Base-by-base conservation (phyloP, 208 protist genomes). In the Acanthamoeba culbertsoni region DNA sequence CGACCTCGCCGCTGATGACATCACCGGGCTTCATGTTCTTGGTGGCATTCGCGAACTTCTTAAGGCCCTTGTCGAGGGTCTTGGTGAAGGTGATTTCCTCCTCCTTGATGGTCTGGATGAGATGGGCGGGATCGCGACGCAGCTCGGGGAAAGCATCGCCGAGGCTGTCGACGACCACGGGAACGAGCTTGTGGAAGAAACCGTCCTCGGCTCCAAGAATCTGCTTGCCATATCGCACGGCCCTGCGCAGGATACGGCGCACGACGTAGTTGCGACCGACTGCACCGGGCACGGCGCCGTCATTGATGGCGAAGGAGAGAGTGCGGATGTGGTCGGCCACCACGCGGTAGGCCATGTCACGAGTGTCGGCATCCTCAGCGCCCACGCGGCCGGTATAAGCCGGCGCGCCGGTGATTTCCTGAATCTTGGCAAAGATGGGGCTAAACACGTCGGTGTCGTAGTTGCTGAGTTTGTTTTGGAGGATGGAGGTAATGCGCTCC, bases 241-340 rank as follows among this genome's bases (percentile, higher is more conserved):
- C 93, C 33, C 95, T 86, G 20, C 96, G 86, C 42, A 97, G 94
- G 37, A 97, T 94, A 43, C 96, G 94, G 20, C 96, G 86, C 31
- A 97, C 46, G 12, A 97, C 95, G 75, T 97, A 97, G 16, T 95
- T 95, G 35, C 95, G 91, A 8, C 96, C 96, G 23, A 94, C 89
- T 53, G 95, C 94, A 0, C 65, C 75, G 28, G 94, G 96, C 31
- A 96, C 77, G 8, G 97, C 77, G 46, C 95, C 95, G 33, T 93
- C 94, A 55, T 98, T 96, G 62, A 99, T 97, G 8, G 99, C 98
- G 75, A 99, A 97, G 53, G 97, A 98, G 33, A 99, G 97, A 63
- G 99, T 99, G 93, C 99, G 99, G 93, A 99, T 99, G 96, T 99
- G 99, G 96, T 99, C 99, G n/a, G 99, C 99, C 63, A 99, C 97